These are phyloP conservation scores for Pogostemon cablin DNA, from an alignment of 257 asterid genomes.

Conservation along the genomic window DNA sequence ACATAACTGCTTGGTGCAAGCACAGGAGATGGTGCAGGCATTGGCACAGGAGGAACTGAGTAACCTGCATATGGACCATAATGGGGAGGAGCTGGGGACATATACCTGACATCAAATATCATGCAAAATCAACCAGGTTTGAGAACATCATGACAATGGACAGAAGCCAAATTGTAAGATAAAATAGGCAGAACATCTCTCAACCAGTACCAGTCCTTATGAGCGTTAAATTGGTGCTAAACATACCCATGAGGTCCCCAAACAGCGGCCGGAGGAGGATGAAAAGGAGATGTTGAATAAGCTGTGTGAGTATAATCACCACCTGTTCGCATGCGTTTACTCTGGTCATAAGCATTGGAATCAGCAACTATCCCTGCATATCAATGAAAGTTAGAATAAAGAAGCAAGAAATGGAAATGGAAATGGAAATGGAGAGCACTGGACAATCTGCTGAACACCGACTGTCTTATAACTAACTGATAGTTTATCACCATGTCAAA, in stretches of 20 bases:
- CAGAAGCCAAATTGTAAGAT: background rate
- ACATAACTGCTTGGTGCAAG: slow-evolving; percentile 93
- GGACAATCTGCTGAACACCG: background rate
- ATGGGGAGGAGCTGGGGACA: slow-evolving; percentile 93
- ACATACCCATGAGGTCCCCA: slow-evolving; percentile 96
- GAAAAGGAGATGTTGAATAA: slow-evolving; percentile 93
- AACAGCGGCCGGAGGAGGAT: slow-evolving; percentile 90
- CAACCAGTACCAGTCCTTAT: background rate
- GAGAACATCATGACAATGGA: slow-evolving; percentile 8
- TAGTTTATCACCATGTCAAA: background rate
- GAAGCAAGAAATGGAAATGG: background rate
- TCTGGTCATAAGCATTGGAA: slow-evolving; percentile 86
- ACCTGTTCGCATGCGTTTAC: slow-evolving; percentile 94
- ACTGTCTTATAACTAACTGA: background rate
- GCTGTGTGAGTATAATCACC: slow-evolving; percentile 88
- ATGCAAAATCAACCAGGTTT: slow-evolving; percentile 10
- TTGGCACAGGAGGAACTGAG: slow-evolving; percentile 78
- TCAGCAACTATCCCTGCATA: slow-evolving; percentile 74
- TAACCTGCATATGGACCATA: slow-evolving; percentile 95
- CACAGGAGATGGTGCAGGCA: slow-evolving; percentile 89
- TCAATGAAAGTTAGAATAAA: background rate
- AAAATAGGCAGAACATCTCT: slow-evolving; percentile 19
- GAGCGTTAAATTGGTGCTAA: background rate
- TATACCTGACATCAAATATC: slow-evolving; percentile 59
- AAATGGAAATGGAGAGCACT: background rate